Evolutionary conservation across 768 basidiomycete genomes (phyloP).

Genomic region (Lentinula sp.): DNA sequence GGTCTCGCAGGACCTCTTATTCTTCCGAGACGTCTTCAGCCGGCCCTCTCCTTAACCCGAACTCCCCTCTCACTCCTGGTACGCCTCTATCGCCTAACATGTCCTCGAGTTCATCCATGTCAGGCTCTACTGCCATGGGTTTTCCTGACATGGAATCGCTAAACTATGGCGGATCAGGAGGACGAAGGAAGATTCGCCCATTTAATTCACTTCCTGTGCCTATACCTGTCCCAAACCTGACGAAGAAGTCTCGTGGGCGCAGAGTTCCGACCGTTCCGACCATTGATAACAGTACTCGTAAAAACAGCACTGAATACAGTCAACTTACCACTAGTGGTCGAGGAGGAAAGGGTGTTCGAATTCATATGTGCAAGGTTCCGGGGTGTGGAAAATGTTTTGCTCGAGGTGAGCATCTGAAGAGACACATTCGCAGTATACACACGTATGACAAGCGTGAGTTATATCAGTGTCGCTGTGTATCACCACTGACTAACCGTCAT

Average conservation of each 20-base stretch:
- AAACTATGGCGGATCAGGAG: neutral
- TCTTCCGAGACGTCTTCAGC: neutral
- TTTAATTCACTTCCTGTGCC: conserved; percentile 21
- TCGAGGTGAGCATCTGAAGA: conserved; percentile 84
- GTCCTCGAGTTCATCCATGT: neutral
- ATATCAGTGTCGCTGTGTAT: conserved; percentile 3
- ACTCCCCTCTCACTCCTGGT: neutral
- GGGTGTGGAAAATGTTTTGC: conserved; percentile 88
- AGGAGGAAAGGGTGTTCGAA: conserved; percentile 34
- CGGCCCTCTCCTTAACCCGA: neutral
- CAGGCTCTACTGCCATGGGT: neutral
- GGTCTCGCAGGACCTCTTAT: neutral
- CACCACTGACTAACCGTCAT: conserved; percentile 7
- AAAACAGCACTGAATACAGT: conserved; percentile 12
- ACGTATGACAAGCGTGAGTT: conserved; percentile 88
- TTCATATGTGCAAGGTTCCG: conserved; percentile 71
- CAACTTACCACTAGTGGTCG: conserved; percentile 17
- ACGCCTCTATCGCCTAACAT: conserved; percentile 1
- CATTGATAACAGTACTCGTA: conserved; percentile 3
- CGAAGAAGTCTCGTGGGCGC: conserved; percentile 57
- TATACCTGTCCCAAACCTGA: conserved; percentile 55
- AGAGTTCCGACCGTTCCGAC: conserved; percentile 35
- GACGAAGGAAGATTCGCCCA: neutral
- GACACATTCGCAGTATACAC: conserved; percentile 85
- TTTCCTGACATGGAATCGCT: neutral